A percentile compares a stretch with the other conserved stretches of the same genome.
Conservation (phyloP, 345 rosid species). For the Eutrema japonicum region DNA sequence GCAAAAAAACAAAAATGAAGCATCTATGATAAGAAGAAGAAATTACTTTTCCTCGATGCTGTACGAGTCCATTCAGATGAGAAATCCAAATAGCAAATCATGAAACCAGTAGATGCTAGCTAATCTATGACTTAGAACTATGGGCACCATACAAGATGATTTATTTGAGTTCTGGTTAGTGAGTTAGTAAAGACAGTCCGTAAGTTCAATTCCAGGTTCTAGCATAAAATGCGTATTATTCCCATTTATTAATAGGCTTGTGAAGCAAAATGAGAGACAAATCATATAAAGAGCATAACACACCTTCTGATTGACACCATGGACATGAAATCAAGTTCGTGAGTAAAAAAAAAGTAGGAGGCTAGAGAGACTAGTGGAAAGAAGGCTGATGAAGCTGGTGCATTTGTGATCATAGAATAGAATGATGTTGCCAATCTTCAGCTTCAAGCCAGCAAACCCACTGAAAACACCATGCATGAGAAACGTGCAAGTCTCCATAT, state of each 20-base stretch:
- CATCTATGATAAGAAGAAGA: slow-evolving; percentile 1
- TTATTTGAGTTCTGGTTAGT: neutral
- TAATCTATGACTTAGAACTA: neutral
- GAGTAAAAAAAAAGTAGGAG: neutral
- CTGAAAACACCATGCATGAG: slow-evolving; percentile 3
- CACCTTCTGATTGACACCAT: slow-evolving; percentile 1
- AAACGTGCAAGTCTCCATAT: neutral
- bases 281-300: neutral
- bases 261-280: neutral
- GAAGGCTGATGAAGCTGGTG: neutral
- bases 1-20: neutral
- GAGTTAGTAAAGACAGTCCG: slow-evolving; percentile 6
- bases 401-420: slow-evolving; percentile 2
- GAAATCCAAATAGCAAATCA: slow-evolving; percentile 3
- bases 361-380: neutral
- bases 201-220: neutral
- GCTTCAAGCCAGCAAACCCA: slow-evolving; percentile 21
- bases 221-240: neutral
- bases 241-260: neutral
- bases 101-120: slow-evolving; percentile 4
- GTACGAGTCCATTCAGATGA: slow-evolving; percentile 11
- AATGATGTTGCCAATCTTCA: neutral
- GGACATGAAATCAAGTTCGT: slow-evolving; percentile 25
- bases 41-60: neutral
- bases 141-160: neutral